phyloP scores from a whole-genome alignment of 768 basidiomycete genomes.

The Rossbeevera mucosa region DNA sequence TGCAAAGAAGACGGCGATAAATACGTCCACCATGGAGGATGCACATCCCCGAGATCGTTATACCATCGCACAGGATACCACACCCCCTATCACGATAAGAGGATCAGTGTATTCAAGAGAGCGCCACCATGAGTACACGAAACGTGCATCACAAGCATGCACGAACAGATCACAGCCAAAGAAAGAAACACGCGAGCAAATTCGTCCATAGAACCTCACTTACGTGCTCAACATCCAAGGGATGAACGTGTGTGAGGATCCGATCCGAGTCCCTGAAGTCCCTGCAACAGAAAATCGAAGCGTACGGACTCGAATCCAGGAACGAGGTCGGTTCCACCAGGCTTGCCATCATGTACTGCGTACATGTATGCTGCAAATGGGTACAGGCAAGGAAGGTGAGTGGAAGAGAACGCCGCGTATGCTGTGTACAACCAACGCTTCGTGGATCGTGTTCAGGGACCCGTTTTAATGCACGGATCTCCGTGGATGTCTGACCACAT shows the following conservation, averaged over 20 bases:
- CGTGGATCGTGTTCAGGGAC: background rate
- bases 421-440: background rate
- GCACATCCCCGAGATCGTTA: background rate
- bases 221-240: background rate
- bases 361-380: background rate
- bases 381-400: background rate
- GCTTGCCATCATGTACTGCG: background rate
- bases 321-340: background rate
- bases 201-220: background rate
- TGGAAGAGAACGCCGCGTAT: background rate
- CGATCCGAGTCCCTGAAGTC: background rate
- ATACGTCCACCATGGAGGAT: background rate
- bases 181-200: background rate
- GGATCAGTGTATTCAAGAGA: background rate
- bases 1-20: background rate
- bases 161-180: background rate
- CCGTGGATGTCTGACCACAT: background rate
- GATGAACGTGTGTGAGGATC: background rate
- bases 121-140: background rate
- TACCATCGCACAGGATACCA: background rate
- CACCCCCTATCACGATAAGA: background rate
- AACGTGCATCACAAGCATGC: background rate
- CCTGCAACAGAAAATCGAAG: background rate
- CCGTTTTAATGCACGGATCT: background rate
- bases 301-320: background rate